These are phyloP conservation scores for Trapa bicornis DNA, from an alignment of 345 rosid genomes.

Conservation along the genomic window DNA sequence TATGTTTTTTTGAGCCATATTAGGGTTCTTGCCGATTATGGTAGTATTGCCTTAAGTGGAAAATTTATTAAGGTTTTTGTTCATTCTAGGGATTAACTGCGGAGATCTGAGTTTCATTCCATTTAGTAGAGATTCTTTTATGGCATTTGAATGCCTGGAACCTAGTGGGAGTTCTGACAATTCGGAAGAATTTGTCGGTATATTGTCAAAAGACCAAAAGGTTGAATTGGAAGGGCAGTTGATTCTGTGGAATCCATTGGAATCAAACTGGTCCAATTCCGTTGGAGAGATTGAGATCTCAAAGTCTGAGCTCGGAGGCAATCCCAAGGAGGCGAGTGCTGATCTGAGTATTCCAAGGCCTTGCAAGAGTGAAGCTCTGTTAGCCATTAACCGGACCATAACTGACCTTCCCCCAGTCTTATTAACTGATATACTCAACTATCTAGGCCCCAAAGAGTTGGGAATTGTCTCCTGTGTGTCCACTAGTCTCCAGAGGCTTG, in stretches of 20 bases:
- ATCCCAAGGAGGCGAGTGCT: constrained; percentile 8
- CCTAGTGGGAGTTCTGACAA: constrained; percentile 22
- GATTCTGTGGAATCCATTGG: constrained; percentile 6
- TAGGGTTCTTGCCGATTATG: background rate
- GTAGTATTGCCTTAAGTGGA: background rate
- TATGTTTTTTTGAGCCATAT: background rate
- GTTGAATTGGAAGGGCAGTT: constrained; percentile 11
- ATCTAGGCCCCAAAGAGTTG: constrained; percentile 74
- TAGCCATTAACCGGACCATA: constrained; percentile 25
- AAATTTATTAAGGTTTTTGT: background rate
- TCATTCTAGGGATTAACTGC: background rate
- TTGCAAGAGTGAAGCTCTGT: constrained; percentile 20
- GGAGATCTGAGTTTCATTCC: constrained; percentile 7
- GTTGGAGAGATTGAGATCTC: constrained; percentile 21
- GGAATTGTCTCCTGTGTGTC: constrained; percentile 86
- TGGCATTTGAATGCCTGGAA: constrained; percentile 79
- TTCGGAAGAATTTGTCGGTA: constrained; percentile 14
- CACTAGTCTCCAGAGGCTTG: constrained; percentile 47
- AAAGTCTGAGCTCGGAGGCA: constrained; percentile 2
- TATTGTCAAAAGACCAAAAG: constrained; percentile 6
- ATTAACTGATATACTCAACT: constrained; percentile 63
- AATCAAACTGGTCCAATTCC: background rate
- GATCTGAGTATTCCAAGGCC: constrained; percentile 1
- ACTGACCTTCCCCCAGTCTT: constrained; percentile 77
- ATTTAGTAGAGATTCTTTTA: constrained; percentile 23